phyloP scores from a whole-genome alignment of 768 basidiomycete species.

The Pulveroboletus ravenelii region DNA sequence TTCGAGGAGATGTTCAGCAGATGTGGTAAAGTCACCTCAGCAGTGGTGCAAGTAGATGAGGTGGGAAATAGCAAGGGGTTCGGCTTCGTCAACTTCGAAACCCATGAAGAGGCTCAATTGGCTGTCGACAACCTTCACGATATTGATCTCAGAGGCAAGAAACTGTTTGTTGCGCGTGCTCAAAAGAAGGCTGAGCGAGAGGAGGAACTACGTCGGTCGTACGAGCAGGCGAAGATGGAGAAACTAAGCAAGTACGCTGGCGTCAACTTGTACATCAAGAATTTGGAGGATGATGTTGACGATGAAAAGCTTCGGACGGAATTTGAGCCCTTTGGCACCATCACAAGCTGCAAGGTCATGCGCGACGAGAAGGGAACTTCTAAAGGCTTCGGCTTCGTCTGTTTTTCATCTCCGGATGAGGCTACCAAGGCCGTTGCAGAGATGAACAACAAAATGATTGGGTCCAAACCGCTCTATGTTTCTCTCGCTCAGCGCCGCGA shows the following conservation, averaged over 20 bases:
- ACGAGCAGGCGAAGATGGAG: conserved; percentile 96
- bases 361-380: conserved; percentile 90
- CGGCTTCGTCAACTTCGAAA: conserved; percentile 96
- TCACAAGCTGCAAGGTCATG: conserved; percentile 99
- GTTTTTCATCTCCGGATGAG: conserved; percentile 97
- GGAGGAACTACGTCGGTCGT: conserved; percentile 88
- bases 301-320: conserved; percentile 96
- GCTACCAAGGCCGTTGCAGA: conserved; percentile 99
- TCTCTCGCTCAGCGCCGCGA: conserved; percentile 98
- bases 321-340: conserved; percentile 94
- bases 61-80: conserved; percentile 94
- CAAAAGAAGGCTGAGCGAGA: conserved; percentile 99
- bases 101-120: conserved; percentile 84
- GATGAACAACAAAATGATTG: conserved; percentile 99
- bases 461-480: conserved; percentile 96
- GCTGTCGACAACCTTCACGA: conserved; percentile 92
- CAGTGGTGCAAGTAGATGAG: conserved; percentile 78
- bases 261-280: conserved; percentile 99
- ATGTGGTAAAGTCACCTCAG: conserved; percentile 86
- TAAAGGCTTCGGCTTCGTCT: conserved; percentile 98
- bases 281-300: conserved; percentile 95
- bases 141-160: conserved; percentile 75
- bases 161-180: conserved; percentile 92
- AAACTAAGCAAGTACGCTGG: conserved; percentile 97
- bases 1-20: conserved; percentile 75